These are phyloP conservation scores for Oryza australiensis DNA, from an alignment of 176 grass and related monocot species.

Conservation along the genomic window DNA sequence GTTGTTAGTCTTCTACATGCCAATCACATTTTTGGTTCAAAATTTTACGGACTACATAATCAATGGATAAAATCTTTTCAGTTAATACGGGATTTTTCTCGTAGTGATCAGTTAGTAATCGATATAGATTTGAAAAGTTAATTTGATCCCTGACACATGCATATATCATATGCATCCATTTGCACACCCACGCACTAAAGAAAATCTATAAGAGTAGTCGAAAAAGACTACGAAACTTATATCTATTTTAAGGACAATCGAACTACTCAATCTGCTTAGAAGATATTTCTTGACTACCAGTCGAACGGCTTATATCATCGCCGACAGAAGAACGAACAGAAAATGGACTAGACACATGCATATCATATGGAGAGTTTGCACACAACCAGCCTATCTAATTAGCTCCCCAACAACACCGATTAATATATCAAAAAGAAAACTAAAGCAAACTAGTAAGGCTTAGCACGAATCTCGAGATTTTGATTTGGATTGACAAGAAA, in stretches of 20 bases:
- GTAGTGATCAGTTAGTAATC: no score
- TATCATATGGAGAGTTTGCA: not conserved
- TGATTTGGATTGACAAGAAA: not conserved
- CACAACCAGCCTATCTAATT: not conserved
- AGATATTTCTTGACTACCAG: not conserved
- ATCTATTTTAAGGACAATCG: not conserved
- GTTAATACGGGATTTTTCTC: no score
- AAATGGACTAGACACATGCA: not conserved
- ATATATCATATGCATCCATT: not conserved
- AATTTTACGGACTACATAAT: no score
- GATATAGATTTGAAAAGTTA: not conserved
- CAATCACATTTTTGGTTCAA: no score
- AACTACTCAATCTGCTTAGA: not conserved
- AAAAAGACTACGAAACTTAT: not conserved
- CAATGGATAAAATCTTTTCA: no score
- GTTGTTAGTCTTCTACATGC: no score
- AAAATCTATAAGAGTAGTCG: not conserved
- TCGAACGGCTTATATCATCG: constrained; percentile 10
- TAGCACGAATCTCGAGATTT: not conserved
- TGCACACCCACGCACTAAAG: not conserved
- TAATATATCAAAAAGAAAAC: not conserved
- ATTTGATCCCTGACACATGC: not conserved
- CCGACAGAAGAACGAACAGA: not conserved
- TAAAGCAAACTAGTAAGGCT: not conserved
- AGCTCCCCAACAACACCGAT: not conserved